Evolutionary conservation across 306 rosid genomes (phyloP).

Genomic region (Rubus idaeus): DNA sequence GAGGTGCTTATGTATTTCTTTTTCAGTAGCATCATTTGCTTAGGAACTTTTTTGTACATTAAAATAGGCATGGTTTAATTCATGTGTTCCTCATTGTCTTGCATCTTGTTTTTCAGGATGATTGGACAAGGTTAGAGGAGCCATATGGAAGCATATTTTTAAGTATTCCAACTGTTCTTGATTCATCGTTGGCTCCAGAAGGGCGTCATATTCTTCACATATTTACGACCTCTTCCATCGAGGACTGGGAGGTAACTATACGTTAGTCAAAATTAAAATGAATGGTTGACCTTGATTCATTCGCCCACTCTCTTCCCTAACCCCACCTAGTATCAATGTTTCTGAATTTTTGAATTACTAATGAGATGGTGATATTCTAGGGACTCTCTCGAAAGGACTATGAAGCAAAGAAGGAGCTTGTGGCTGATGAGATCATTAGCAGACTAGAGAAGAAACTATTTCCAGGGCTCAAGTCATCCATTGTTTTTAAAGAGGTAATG

Average conservation of each 20-base stretch:
- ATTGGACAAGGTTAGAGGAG: conserved; percentile 74
- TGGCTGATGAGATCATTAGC: conserved; percentile 70
- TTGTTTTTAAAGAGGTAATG: conserved; percentile 76
- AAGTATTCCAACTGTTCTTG: conserved; percentile 96
- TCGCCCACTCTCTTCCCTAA: conserved; percentile 11
- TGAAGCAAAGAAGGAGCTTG: conserved; percentile 77
- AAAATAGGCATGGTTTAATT: conserved; percentile 8
- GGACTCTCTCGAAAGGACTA: conserved; percentile 70
- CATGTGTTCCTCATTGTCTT: conserved; percentile 16
- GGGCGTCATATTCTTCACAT: conserved; percentile 91
- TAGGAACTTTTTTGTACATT: conserved; percentile 15
- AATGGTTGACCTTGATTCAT: conserved; percentile 19
- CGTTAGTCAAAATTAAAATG: conserved; percentile 17
- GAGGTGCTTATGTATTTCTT: conserved; percentile 55
- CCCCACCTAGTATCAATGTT: background rate
- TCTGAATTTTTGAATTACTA: conserved; percentile 18
- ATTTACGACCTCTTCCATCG: conserved; percentile 89
- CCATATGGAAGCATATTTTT: conserved; percentile 90
- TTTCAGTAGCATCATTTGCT: conserved; percentile 26
- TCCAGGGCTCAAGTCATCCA: conserved; percentile 75
- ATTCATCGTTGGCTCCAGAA: conserved; percentile 83
- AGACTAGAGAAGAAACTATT: conserved; percentile 84
- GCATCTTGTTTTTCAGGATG: conserved; percentile 40
- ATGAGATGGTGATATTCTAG: conserved; percentile 35
- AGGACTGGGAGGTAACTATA: conserved; percentile 77